These are phyloP conservation scores for Nitzschia sp. DNA, from an alignment of 108 stramenopile species.

Conservation along the genomic window DNA sequence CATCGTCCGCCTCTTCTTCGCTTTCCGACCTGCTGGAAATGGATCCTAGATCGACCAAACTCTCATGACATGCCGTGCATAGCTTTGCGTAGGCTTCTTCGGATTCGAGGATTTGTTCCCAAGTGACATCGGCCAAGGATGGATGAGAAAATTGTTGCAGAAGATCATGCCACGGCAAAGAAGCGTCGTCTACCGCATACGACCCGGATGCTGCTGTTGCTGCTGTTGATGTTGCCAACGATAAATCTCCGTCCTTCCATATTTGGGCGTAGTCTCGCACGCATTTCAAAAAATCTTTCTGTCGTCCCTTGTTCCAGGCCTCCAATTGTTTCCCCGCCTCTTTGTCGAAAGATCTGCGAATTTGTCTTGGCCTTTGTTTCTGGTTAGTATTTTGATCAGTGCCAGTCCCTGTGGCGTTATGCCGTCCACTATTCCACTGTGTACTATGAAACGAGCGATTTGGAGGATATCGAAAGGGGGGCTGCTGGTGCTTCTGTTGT, in stretches of 20 bases:
- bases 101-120: slow-evolving; percentile 13
- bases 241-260: background rate
- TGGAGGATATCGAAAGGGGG: too few relatives aligned
- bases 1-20: background rate
- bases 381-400: too few relatives aligned
- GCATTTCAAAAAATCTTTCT: background rate
- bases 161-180: background rate
- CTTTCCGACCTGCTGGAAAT: background rate
- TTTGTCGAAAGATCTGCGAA: too few relatives aligned
- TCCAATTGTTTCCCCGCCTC: too few relatives aligned
- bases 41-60: slow-evolving; percentile 4
- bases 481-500: too few relatives aligned
- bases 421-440: too few relatives aligned
- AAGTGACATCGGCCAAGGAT: slow-evolving; percentile 1
- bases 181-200: background rate
- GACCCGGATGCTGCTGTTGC: background rate
- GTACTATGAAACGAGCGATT: too few relatives aligned
- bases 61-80: slow-evolving; percentile 5
- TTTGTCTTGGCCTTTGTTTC: too few relatives aligned
- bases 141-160: background rate
- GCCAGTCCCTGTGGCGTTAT: too few relatives aligned
- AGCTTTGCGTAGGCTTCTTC: slow-evolving; percentile 20
- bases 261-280: background rate
- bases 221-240: too few relatives aligned
- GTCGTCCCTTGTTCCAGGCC: background rate